Evolutionary conservation across 164 flowering plant genomes (phyloP).

Genomic region (Annona cherimola): DNA sequence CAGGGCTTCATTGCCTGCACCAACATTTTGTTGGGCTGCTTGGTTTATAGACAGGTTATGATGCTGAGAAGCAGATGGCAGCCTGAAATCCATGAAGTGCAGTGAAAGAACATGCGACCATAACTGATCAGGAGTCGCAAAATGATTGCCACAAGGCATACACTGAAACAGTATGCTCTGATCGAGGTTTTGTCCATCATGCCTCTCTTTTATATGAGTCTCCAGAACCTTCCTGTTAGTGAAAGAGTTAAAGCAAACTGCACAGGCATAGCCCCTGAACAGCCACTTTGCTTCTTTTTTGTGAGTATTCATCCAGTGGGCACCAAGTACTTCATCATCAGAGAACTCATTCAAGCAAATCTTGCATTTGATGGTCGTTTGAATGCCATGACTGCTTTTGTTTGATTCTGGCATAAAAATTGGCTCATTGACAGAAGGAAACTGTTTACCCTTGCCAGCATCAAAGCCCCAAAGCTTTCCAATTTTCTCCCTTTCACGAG

Average conservation of each 20-base stretch:
- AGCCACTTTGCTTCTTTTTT: conserved; percentile 86
- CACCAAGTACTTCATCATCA: conserved; percentile 61
- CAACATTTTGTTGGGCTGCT: conserved; percentile 27
- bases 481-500: conserved; percentile 68
- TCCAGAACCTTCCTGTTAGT: conserved; percentile 80
- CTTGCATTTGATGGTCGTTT: conserved; percentile 55
- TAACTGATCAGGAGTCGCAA: conserved; percentile 62
- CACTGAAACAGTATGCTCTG: conserved; percentile 78
- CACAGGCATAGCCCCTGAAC: conserved; percentile 92
- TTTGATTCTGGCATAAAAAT: conserved; percentile 18
- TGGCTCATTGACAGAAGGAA: conserved; percentile 25
- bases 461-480: conserved; percentile 65
- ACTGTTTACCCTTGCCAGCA: conserved; percentile 20
- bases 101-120: conserved; percentile 77
- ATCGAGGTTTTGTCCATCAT: conserved; percentile 58
- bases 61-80: conserved; percentile 29
- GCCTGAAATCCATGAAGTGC: conserved; percentile 54
- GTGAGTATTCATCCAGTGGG: conserved; percentile 79
- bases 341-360: conserved; percentile 56
- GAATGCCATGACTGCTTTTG: conserved; percentile 18
- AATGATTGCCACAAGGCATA: conserved; percentile 79
- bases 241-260: conserved; percentile 81
- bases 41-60: conserved; percentile 16
- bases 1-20: conserved; percentile 11
- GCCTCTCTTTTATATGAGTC: conserved; percentile 82